phyloP scores from a whole-genome alignment of 768 basidiomycete genomes.

The Naematelia encephala region DNA sequence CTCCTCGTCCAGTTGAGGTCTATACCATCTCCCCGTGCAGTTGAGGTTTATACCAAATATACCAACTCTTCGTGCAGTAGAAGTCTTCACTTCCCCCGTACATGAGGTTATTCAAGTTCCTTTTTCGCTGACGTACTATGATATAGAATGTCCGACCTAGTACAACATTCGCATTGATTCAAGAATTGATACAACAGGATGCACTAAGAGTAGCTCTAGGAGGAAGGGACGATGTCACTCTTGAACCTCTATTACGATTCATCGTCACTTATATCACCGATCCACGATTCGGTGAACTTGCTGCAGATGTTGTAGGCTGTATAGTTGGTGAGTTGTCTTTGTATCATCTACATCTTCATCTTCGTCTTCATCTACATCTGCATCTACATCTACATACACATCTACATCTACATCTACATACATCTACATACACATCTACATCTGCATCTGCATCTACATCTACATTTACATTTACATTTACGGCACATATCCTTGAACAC shows the following conservation, averaged over 20 bases:
- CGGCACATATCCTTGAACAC: not conserved
- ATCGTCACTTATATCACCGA: conserved; percentile 80
- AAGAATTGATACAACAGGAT: conserved; percentile 88
- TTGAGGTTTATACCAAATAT: too few species aligned
- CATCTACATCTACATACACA: too few species aligned
- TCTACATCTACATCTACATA: too few species aligned
- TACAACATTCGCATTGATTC: conserved; percentile 82
- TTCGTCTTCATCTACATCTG: not conserved
- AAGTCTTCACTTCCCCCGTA: too few species aligned
- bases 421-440: not conserved
- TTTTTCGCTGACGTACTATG: too few species aligned
- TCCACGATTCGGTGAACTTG: conserved; percentile 87
- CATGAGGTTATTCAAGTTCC: too few species aligned
- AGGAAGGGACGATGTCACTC: conserved; percentile 85
- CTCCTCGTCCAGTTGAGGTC: not conserved
- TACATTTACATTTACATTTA: too few species aligned
- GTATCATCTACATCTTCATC: not conserved
- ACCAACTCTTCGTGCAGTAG: too few species aligned
- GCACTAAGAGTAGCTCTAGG: conserved; percentile 79
- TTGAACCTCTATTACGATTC: conserved; percentile 85
- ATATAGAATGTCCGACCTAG: conserved; percentile 83
- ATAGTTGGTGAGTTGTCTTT: conserved; percentile 67
- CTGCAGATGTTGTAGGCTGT: conserved; percentile 71
- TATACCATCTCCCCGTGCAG: too few species aligned
- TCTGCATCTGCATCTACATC: too few species aligned